These are phyloP conservation scores for Alternaria longipes DNA, from an alignment of 2,329 filamentous ascomycete genomes.

Conservation along the genomic window DNA sequence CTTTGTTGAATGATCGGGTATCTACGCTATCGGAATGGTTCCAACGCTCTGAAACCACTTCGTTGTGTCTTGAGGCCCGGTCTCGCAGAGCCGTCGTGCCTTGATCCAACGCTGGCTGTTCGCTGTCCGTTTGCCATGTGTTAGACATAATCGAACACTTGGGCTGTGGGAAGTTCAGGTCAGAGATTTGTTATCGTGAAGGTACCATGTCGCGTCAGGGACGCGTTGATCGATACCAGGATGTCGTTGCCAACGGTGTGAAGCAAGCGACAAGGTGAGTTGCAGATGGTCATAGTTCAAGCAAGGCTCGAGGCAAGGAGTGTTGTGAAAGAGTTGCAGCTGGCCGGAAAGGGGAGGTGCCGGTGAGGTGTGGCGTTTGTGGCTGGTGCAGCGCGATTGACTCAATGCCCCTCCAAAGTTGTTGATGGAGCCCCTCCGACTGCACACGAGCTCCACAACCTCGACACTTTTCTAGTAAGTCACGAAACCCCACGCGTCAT, in stretches of 20 bases:
- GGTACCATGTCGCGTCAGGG: not conserved
- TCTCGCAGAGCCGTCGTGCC: not conserved
- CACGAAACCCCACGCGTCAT: not conserved
- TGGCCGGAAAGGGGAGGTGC: not conserved
- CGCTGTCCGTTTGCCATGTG: not conserved
- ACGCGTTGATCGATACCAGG: not conserved
- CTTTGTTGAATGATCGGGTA: not conserved
- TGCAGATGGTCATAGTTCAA: not conserved
- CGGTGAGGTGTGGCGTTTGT: conserved; percentile 22
- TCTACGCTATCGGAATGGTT: not conserved
- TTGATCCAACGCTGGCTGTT: not conserved
- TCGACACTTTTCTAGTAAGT: conserved; percentile 9
- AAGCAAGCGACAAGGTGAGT: no score
- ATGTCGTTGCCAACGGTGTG: not conserved
- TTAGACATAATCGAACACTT: not conserved
- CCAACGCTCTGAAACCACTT: not conserved
- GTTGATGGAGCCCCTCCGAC: conserved; percentile 22
- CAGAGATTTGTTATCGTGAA: not conserved
- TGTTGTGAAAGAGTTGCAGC: not conserved
- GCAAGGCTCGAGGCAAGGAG: not conserved
- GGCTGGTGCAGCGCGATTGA: conserved; percentile 33
- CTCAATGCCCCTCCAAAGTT: conserved; percentile 34
- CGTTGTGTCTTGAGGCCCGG: not conserved
- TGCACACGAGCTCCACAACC: conserved; percentile 23
- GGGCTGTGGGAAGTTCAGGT: fast-evolving